Evolutionary conservation across 2,329 filamentous ascomycete species (phyloP), one percentile per base, ranked within the genome.

Genomic region (Aaosphaeria arxii): DNA sequence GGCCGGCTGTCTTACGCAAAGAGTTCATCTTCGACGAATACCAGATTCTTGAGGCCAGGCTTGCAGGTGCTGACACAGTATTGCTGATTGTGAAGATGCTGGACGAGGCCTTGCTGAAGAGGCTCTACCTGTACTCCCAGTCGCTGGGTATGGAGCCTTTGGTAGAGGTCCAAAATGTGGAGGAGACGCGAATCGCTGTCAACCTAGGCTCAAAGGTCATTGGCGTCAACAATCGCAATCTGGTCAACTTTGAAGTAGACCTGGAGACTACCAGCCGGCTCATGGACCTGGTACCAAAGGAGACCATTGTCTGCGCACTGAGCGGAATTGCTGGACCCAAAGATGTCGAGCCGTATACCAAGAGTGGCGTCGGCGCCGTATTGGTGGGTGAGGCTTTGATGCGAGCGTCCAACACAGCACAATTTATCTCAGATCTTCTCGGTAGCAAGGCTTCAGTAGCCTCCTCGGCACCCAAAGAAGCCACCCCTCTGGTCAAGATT

Each of bases 21-120:
- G 94, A 99, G 61, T 99, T 99, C 63, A 85, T 99, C 38, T 99
- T 97, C 63, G 91, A 97, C 41, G 91, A 97, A 68, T 99, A 99
- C 66, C 94, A 99, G 70, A 97, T 99, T 46, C 79, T 99, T 5
- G 94, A 99, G 72, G 94, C 91, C 30, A 82, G 95, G 42, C 75
- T 99, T 47, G 91, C 92, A 9, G 94, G 94, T 55, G 94, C 94
- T 6, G 92, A 99, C 70, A 96, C 92, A 0, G 87, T 99, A 13
- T 78, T 99, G 29, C 80, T 99, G 17, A 99, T 99, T 58, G 94
- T 99, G 44, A 99, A 99, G 77, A 99, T 99, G 94, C 82, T 99
- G 7, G 87, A 92, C 51, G 75, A 81, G 29, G 82, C 84, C 30
- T 78, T 88, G 4, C 78, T 99, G 31, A 84, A 84, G 49, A 80